Evolutionary conservation across 768 basidiomycete genomes (phyloP), one percentile per base, ranked within the genome.

Genomic region (Russula compacta): DNA sequence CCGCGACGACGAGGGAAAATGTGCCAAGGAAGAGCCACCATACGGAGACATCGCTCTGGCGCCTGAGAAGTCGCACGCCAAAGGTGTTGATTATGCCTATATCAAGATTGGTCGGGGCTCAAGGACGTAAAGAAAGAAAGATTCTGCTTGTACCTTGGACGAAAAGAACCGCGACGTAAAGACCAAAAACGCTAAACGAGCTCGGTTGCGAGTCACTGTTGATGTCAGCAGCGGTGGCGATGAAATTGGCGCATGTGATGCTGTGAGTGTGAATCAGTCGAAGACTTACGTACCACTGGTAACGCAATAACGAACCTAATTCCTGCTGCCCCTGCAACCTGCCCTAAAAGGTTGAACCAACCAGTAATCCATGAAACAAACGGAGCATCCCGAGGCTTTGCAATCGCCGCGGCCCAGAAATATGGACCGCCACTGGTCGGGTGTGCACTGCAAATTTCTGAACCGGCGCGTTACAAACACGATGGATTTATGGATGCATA

Each of bases 401-500:
- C 82, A 1, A 89, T 72, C 81, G 88, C 85, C 1, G 87, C 86
- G n/a, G 86, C 83, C 88, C 87, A 89, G 71, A 84, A 88, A 67
- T 89, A 88, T 0, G 88, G 87, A 0, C 87, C 87, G 8, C 87
- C 85, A 52, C 81, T 84, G 2, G 85, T 86, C 5, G 84, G 85
- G 73, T 83, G 85, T 2, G 85, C 83, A 63, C 84, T 86, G 61
- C 74, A 77, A 36, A 76, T 71, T 69, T 80, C 78, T 67, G 42
- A 17, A 17, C 35, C 29, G 53, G 17, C 2, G 29, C 10, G 39
- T 63, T 47, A 67, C 9, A 53, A 35, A 29, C 24, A 42, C 35
- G 12, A 29, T 15, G 9, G 6, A 1, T 56, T 42, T 21, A 9
- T 1, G 12, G 24, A 46, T 12, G 9, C 54, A 38, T 24, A 14